Conservation (phyloP, 495 filamentous ascomycete genomes). For the Aspergillus kassunensis region DNA sequence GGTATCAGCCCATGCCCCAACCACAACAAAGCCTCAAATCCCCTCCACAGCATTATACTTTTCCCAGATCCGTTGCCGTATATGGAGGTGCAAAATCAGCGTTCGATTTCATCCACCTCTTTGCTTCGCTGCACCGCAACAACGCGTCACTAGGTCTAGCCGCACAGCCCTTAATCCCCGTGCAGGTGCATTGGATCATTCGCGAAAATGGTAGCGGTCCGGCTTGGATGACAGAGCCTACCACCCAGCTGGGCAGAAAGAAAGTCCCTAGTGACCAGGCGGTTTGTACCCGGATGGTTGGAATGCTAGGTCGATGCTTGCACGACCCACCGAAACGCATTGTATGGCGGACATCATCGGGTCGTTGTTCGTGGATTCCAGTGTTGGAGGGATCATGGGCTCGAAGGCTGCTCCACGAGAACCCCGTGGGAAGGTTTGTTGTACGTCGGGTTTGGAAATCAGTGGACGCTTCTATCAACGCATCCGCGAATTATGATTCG, state of each 20-base stretch:
- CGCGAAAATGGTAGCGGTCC: slow-evolving; percentile 61
- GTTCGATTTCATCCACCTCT: slow-evolving; percentile 66
- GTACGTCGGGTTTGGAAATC: slow-evolving; percentile 25
- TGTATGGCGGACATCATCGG: slow-evolving; percentile 22
- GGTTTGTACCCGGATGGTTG: slow-evolving; percentile 51
- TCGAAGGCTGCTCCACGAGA: slow-evolving; percentile 37
- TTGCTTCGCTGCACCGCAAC: slow-evolving; percentile 41
- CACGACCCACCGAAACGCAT: slow-evolving; percentile 36
- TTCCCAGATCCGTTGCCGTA: slow-evolving; percentile 44
- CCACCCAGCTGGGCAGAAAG: slow-evolving; percentile 43
- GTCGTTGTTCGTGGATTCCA: slow-evolving; percentile 44
- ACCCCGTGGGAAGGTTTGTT: slow-evolving; percentile 22
- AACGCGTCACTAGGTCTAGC: slow-evolving; percentile 13
- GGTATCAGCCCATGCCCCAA: slow-evolving; percentile 19
- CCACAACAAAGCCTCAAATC: not conserved
- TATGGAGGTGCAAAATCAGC: slow-evolving; percentile 67
- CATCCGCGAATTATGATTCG: slow-evolving; percentile 17
- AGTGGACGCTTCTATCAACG: slow-evolving; percentile 16
- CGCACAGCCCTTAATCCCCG: slow-evolving; percentile 33
- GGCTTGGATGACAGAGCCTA: slow-evolving; percentile 7
- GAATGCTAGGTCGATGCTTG: slow-evolving; percentile 48
- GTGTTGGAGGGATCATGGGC: slow-evolving; percentile 55
- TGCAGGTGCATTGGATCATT: slow-evolving; percentile 67
- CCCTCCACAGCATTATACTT: not conserved
- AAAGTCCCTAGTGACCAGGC: slow-evolving; percentile 51